Base-by-base conservation (phyloP, 495 filamentous ascomycete species). In the Aspergillus nanangensis region DNA sequence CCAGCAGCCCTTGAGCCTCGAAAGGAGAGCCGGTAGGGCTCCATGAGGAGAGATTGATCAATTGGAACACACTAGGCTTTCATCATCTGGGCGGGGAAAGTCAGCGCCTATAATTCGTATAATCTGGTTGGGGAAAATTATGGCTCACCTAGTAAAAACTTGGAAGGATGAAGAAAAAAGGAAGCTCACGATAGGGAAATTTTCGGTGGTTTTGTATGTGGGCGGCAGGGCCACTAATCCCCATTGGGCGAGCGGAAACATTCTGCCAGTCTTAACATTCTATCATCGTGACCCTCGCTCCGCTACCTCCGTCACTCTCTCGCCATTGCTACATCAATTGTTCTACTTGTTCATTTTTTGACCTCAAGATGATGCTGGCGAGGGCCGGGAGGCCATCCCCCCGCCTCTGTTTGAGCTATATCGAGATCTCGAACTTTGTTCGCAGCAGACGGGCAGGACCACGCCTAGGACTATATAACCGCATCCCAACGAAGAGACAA, bases 1-100 rank as follows among this genome's bases (percentile, higher is more conserved):
- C 75, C 62, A 64, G 77, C 80, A 80, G 87, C 90, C 93, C 79
- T 94, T 95, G 81, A 87, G 89, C 90, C 89, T 81, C 72, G 80
- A 79, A 83, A 82, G 87, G 87, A 93, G 88, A 93, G 84, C 84
- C 78, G 76, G n/a, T 71, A 71, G 75, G 79, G 67, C 74, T 70
- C 65, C 77, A 74, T 69, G 75, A 75, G 75, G 58, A 72, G 79
- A 73, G 80, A 80, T 78, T 70, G 76, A 78, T 96, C 89, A 92
- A 83, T 84, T 74, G 69, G 56, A 82, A 86, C 92, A 96, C 92
- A 76, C 87, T 86, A 86, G 81, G 88, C 87, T 95, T 95, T 96
- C 93, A 96, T 98, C 93, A 97, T 94, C 88, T 95, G 63, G 4
- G 14, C 9, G 2, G 43, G 50, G 37, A 41, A 22, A 35, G 61